Conservation (phyloP, 139 green algal species). For the Mesotaenium endlicherianum region DNA sequence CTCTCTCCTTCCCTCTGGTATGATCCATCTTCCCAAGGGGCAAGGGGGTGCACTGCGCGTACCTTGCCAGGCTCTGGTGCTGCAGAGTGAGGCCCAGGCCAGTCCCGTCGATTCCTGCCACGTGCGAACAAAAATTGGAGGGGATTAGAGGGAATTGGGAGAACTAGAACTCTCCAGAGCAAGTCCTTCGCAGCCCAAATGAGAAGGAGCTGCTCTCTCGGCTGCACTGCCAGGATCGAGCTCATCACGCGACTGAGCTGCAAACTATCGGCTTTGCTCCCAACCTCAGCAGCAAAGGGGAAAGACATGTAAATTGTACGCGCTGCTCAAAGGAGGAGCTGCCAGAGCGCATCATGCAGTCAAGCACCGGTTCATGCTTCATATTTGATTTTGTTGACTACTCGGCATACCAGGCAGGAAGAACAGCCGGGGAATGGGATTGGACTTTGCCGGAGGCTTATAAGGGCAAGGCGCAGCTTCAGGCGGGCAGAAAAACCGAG, state of each 20-base stretch:
- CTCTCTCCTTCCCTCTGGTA: too few relatives aligned
- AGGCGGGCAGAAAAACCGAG: background rate
- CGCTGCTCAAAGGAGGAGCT: too few relatives aligned
- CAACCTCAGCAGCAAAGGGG: too few relatives aligned
- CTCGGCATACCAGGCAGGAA: background rate
- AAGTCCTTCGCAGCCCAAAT: background rate
- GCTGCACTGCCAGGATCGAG: background rate
- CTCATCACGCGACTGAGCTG: background rate
- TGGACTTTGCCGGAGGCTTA: too few relatives aligned
- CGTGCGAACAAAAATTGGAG: background rate
- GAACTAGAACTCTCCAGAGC: background rate
- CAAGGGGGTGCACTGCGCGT: too few relatives aligned
- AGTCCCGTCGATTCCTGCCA: background rate
- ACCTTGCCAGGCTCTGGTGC: constrained; percentile 1
- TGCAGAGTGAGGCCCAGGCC: background rate
- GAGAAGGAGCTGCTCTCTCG: background rate
- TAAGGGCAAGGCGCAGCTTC: background rate
- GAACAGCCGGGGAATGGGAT: constrained; percentile 1
- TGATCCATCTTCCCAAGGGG: too few relatives aligned
- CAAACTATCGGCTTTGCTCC: background rate
- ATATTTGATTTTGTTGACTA: too few relatives aligned
- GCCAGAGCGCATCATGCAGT: background rate
- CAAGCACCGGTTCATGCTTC: background rate
- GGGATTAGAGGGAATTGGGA: background rate
- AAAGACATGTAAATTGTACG: too few relatives aligned